Evolutionary conservation across 1,284 basidiomycete genomes (phyloP).

Genomic region (Melampsora americana): DNA sequence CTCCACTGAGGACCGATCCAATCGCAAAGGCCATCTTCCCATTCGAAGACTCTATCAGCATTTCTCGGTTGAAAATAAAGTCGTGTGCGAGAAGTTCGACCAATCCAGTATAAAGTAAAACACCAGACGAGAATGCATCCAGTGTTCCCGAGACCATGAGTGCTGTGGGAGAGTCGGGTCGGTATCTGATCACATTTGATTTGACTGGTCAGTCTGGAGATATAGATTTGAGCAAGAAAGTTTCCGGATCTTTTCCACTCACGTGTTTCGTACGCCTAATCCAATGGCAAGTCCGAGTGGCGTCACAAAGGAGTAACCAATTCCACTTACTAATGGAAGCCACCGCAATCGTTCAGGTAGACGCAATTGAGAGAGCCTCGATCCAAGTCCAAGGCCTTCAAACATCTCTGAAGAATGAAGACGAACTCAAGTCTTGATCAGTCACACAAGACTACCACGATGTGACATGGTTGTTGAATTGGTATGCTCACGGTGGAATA

Average conservation of each 20-base stretch:
- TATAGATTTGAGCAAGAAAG: background rate
- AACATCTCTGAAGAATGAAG: constrained; percentile 26
- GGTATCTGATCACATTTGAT: constrained; percentile 47
- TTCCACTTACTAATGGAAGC: constrained; percentile 5
- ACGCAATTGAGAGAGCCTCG: constrained; percentile 31
- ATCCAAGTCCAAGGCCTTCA: constrained; percentile 38
- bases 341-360: constrained; percentile 6
- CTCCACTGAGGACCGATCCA: constrained; percentile 17
- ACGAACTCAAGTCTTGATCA: background rate
- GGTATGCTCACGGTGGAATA: constrained; percentile 59
- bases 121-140: constrained; percentile 53
- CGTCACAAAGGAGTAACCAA: constrained; percentile 37
- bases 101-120: constrained; percentile 53
- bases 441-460: no score
- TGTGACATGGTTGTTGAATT: background rate
- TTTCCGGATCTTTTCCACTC: background rate
- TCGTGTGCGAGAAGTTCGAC: constrained; percentile 49
- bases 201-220: background rate
- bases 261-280: constrained; percentile 35
- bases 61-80: constrained; percentile 35
- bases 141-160: constrained; percentile 52
- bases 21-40: constrained; percentile 17
- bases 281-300: constrained; percentile 35
- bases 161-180: constrained; percentile 50
- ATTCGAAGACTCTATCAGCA: constrained; percentile 34